phyloP scores from a whole-genome alignment of 768 basidiomycete genomes.

The Pleurotus platypus region DNA sequence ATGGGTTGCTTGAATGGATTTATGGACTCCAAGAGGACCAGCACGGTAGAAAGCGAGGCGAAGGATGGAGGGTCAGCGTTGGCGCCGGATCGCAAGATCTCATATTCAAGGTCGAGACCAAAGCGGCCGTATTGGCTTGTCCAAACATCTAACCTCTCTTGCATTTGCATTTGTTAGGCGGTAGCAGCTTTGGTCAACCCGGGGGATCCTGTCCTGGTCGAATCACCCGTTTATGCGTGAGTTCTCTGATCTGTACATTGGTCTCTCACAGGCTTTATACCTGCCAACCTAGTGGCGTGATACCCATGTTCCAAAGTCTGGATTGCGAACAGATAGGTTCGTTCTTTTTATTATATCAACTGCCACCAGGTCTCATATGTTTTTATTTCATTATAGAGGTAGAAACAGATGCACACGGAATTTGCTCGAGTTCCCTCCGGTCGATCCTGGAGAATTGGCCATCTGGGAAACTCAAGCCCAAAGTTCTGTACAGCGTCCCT shows the following conservation, averaged over 20 bases:
- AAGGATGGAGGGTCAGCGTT: conserved; percentile 74
- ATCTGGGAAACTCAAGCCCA: conserved; percentile 63
- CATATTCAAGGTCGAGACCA: conserved; percentile 70
- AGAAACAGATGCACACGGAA: conserved; percentile 70
- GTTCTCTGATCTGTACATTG: conserved; percentile 15
- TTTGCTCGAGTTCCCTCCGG: conserved; percentile 57
- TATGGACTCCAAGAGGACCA: conserved; percentile 62
- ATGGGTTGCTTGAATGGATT: conserved; percentile 65
- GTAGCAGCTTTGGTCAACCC: conserved; percentile 68
- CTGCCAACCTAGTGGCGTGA: conserved; percentile 46
- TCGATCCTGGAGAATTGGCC: conserved; percentile 75
- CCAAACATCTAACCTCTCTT: conserved; percentile 1
- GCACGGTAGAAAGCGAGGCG: conserved; percentile 59
- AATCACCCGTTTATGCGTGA: conserved; percentile 77
- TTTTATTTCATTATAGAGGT: conserved; percentile 49
- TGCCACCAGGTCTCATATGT: background rate
- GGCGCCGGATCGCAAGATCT: conserved; percentile 89
- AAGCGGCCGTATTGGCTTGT: too few species aligned
- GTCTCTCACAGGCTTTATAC: conserved; percentile 8
- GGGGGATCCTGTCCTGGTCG: conserved; percentile 79
- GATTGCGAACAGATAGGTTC: conserved; percentile 58
- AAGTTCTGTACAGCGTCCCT: conserved; percentile 77
- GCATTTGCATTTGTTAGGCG: conserved; percentile 41
- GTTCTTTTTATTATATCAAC: conserved; percentile 9
- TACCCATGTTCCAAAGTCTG: conserved; percentile 58